A percentile compares a stretch with the other conserved stretches of the same genome.
Evolutionary conservation across 768 basidiomycete species (phyloP).

Genomic region (Rhizopogon sp.): DNA sequence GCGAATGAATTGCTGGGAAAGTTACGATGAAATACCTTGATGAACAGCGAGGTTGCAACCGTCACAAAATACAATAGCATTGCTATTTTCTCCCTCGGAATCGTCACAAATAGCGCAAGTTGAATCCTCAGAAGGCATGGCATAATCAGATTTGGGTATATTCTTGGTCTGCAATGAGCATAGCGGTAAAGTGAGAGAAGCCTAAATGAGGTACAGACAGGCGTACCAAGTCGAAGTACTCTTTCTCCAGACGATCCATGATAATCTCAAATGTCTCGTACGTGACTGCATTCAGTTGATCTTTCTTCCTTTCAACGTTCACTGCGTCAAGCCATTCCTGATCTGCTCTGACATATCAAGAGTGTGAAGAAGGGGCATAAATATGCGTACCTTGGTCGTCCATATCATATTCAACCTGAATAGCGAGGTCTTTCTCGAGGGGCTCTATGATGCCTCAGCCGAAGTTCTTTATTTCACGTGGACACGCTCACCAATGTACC

Average conservation of each 20-base stretch:
- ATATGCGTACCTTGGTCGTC: slow-evolving; percentile 82
- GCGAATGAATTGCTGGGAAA: not conserved
- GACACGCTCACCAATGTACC: slow-evolving; percentile 69
- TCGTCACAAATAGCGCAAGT: slow-evolving; percentile 98
- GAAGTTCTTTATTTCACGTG: not conserved
- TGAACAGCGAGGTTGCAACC: slow-evolving; percentile 99
- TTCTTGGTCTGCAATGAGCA: slow-evolving; percentile 68
- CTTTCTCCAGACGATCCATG: slow-evolving; percentile 98
- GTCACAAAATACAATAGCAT: slow-evolving; percentile 99
- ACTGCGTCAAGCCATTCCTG: slow-evolving; percentile 90
- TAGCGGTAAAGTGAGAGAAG: not conserved
- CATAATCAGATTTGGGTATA: slow-evolving; percentile 84
- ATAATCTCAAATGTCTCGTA: slow-evolving; percentile 93
- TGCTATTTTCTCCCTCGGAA: slow-evolving; percentile 96
- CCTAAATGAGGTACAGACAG: slow-evolving; percentile 4
- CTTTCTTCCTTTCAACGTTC: slow-evolving; percentile 78
- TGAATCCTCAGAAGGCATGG: slow-evolving; percentile 90
- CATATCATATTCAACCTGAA: slow-evolving; percentile 99
- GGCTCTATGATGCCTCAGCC: slow-evolving; percentile 56
- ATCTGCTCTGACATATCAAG: slow-evolving; percentile 43
- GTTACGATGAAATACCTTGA: slow-evolving; percentile 59
- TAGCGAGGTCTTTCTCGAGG: slow-evolving; percentile 84
- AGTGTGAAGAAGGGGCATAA: not conserved
- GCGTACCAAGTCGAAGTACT: slow-evolving; percentile 93
- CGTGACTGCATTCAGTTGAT: slow-evolving; percentile 62